A percentile compares a stretch with the other conserved stretches of the same genome.
Conservation (phyloP, 129 eudicot species). For the Kitagawia praeruptora region DNA sequence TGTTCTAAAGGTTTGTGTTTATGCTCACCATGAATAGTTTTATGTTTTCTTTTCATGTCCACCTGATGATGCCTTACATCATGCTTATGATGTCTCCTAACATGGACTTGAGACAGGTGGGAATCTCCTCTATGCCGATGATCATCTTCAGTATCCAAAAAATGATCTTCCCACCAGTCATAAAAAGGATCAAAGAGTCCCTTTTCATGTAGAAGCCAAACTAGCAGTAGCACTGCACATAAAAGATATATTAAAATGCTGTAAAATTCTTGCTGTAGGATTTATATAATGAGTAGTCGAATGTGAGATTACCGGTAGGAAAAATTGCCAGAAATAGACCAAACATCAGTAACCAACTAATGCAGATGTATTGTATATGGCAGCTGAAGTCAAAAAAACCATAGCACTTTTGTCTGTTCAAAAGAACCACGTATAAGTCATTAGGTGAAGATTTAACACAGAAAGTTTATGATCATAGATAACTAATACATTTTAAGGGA, state of each 20-base stretch:
- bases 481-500: neutral
- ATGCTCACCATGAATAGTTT: conserved; percentile 24
- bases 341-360: conserved; percentile 82
- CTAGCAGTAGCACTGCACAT: conserved; percentile 48
- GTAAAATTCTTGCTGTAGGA: neutral
- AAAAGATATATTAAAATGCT: conserved; percentile 2
- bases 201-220: conserved; percentile 86
- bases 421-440: conserved; percentile 1
- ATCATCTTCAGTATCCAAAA: conserved; percentile 26
- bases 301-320: conserved; percentile 52
- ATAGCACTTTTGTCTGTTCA: conserved; percentile 59
- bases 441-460: neutral
- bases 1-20: conserved; percentile 25
- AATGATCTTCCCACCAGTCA: conserved; percentile 92
- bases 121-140: conserved; percentile 20
- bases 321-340: conserved; percentile 64
- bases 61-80: conserved; percentile 28
- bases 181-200: conserved; percentile 87
- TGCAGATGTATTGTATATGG: conserved; percentile 78
- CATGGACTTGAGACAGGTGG: conserved; percentile 14
- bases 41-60: conserved; percentile 33
- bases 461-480: neutral
- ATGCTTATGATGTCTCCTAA: conserved; percentile 31
- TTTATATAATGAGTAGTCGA: neutral
- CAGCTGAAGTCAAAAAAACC: conserved; percentile 70